phyloP scores from a whole-genome alignment of 257 asterid genomes.

The Echites panduratus region DNA sequence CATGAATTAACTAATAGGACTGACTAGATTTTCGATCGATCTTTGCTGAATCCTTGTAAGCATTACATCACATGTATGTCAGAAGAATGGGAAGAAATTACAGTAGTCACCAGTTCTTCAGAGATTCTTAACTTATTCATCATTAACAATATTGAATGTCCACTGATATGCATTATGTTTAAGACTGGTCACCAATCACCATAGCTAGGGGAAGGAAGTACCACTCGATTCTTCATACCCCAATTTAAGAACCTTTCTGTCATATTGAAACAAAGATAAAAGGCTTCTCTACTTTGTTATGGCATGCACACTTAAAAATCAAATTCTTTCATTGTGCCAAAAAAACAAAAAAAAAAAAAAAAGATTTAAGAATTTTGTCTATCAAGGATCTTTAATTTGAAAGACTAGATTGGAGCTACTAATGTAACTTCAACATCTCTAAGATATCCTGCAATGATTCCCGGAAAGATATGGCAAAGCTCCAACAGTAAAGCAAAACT shows the following conservation, averaged over 20 bases:
- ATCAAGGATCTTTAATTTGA: not conserved
- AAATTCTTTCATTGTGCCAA: too few relatives aligned
- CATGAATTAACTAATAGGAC: not conserved
- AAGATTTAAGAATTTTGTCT: too few relatives aligned
- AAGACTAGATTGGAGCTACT: not conserved
- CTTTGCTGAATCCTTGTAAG: not conserved
- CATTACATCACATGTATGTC: not conserved
- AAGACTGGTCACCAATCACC: not conserved
- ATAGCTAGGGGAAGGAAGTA: not conserved
- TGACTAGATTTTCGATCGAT: not conserved
- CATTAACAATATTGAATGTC: not conserved
- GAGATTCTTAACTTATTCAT: not conserved
- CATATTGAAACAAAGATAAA: not conserved
- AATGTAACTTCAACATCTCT: not conserved
- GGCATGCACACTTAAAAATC: too few relatives aligned
- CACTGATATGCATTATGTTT: not conserved
- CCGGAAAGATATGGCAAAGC: not conserved
- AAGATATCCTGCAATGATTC: not conserved
- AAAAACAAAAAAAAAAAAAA: too few relatives aligned
- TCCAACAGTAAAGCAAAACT: conserved; percentile 12
- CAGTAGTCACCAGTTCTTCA: not conserved
- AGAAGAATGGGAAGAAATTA: not conserved
- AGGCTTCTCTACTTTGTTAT: not conserved
- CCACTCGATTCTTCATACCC: not conserved
- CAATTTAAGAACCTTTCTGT: not conserved